A percentile compares a stretch with the other conserved stretches of the same genome.
Conservation (phyloP, 2,329 filamentous ascomycete genomes). For the Lizonia empirigonia region DNA sequence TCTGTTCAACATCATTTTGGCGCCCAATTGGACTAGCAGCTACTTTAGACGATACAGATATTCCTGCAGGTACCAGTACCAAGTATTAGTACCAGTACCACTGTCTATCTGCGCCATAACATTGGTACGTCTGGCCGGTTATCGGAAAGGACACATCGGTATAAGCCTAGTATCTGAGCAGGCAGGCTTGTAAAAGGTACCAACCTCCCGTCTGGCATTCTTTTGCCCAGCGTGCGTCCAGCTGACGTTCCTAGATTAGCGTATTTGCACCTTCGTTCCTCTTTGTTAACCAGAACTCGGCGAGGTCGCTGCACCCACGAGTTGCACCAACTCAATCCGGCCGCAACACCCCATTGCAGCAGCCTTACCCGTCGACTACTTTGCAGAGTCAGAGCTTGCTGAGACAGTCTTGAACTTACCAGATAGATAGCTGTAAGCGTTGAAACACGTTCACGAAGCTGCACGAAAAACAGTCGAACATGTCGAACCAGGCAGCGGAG, state of each 20-base stretch:
- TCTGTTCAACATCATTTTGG: constrained; percentile 6
- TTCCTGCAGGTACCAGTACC: background rate
- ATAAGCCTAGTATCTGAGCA: background rate
- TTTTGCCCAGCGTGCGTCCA: background rate
- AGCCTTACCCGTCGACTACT: background rate
- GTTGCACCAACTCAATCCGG: constrained; percentile 19
- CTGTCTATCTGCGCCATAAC: background rate
- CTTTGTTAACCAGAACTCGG: constrained; percentile 15
- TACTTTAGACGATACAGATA: constrained; percentile 23
- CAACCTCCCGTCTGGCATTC: background rate
- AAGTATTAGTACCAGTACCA: background rate
- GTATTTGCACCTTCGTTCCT: background rate
- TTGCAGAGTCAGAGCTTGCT: background rate
- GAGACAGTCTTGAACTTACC: background rate
- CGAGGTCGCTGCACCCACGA: constrained; percentile 23
- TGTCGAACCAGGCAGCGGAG: constrained; percentile 10
- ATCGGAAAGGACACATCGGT: constrained; percentile 7
- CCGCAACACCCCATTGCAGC: background rate
- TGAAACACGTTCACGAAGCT: background rate
- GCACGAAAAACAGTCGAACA: background rate
- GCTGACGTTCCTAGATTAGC: constrained; percentile 13
- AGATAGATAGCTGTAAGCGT: background rate
- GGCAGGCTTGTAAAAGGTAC: constrained; percentile 26
- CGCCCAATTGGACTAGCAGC: constrained; percentile 26
- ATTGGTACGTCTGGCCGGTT: constrained; percentile 4